A percentile compares a stretch with the other conserved stretches of the same genome.
Evolutionary conservation across 345 rosid species (phyloP).

Genomic region (Dovyalis caffra): DNA sequence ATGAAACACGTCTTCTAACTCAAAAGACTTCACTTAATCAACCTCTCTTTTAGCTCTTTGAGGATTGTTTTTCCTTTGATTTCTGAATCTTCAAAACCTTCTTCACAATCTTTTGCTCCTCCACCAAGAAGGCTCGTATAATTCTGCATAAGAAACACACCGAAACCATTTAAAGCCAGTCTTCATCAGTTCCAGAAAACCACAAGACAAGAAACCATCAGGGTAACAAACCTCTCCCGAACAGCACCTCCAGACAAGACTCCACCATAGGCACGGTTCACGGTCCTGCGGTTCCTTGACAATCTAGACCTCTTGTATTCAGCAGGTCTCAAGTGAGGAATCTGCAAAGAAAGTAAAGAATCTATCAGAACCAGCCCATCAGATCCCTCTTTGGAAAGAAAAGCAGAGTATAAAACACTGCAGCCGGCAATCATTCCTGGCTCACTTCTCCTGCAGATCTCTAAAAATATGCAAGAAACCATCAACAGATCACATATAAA

Average conservation of each 20-base stretch:
- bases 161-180: background rate
- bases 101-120: constrained; percentile 21
- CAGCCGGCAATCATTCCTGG: background rate
- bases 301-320: constrained; percentile 19
- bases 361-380: background rate
- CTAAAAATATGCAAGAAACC: background rate
- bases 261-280: constrained; percentile 19
- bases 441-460: background rate
- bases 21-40: no score
- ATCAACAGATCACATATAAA: background rate
- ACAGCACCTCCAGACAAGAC: constrained; percentile 22
- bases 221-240: constrained; percentile 10
- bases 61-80: constrained; percentile 13
- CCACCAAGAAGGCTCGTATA: constrained; percentile 18
- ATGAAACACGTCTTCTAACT: background rate
- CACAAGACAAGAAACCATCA: background rate
- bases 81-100: constrained; percentile 18
- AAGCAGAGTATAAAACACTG: no score
- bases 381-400: background rate
- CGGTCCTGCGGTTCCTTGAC: constrained; percentile 14
- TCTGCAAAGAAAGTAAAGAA: constrained; percentile 1
- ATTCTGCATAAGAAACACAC: background rate
- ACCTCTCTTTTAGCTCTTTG: background rate
- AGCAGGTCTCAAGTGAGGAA: constrained; percentile 22
- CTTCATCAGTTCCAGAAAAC: no score